Conservation (phyloP, 2,329 filamentous ascomycete genomes). For the Venturia nashicola region DNA sequence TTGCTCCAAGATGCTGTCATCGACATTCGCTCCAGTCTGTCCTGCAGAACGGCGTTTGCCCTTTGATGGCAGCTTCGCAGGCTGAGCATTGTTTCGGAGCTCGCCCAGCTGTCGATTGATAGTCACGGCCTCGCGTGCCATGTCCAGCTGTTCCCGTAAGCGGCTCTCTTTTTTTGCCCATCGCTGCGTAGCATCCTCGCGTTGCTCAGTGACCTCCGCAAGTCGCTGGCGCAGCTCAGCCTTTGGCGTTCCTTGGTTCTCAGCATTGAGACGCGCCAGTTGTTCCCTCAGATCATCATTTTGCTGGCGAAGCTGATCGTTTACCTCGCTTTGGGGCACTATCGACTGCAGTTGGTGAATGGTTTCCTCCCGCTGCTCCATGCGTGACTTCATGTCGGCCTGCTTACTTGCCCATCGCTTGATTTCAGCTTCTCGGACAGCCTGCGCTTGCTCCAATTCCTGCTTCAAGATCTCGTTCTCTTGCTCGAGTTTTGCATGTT, state of each 20-base stretch:
- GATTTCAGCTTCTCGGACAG: conserved; percentile 48
- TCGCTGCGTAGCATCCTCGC: conserved; percentile 2
- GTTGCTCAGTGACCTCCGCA: conserved; percentile 6
- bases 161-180: conserved; percentile 8
- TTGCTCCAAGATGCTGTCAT: not conserved
- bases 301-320: conserved; percentile 26
- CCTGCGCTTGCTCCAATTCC: conserved; percentile 64
- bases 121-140: conserved; percentile 1
- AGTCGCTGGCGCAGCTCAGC: conserved; percentile 4
- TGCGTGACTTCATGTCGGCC: conserved; percentile 19
- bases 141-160: not conserved
- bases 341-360: conserved; percentile 24
- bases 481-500: conserved; percentile 46
- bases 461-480: conserved; percentile 58
- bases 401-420: conserved; percentile 22
- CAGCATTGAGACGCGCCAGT: conserved; percentile 18
- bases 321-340: conserved; percentile 22
- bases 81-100: not conserved
- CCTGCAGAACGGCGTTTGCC: conserved; percentile 3
- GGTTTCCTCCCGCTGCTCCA: conserved; percentile 26
- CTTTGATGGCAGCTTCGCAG: not conserved
- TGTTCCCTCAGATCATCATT: conserved; percentile 23
- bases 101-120: conserved; percentile 3
- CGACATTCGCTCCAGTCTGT: not conserved
- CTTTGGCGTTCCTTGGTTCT: conserved; percentile 18